Evolutionary conservation across 306 rosid species (phyloP), one percentile per base, ranked within the genome.

Genomic region (Sesbania bispinosa): DNA sequence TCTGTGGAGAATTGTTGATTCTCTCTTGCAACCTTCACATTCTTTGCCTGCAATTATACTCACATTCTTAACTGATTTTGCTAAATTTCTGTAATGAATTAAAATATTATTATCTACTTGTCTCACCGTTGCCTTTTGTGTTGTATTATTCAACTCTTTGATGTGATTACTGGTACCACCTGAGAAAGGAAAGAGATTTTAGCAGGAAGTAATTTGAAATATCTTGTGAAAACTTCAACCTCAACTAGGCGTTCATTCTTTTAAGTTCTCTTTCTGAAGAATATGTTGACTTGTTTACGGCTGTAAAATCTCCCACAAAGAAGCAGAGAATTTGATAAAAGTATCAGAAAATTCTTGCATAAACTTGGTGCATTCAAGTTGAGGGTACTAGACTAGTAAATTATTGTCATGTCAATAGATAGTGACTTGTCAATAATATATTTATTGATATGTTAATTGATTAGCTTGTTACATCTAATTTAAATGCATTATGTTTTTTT

Each of bases 1-100:
- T 89, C 96, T 36, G 86, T 81, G 39, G 93, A 86, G 83, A 45
- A 79, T 68, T 79, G 80, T 39, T 81, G 88, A 79, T 75, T 94
- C 83, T 89, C 93, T 74, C 79, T 84, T 4, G 75, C 73, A 55
- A 11, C 54, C 71, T 82, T 85, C 21, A 59, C 76, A 76, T 79
- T 73, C 72, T 85, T 89, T 14, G 72, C 88, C 97, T 93, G 84
- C 82, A 87, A 71, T 53, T 39, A 45, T 48, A 21, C 7, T 24
- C 69, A 13, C 10, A 39, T 52, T 48, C 51, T 65, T 69, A 60
- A 55, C 19, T 50, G 53, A 10, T 62, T 84, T 68, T 67, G 15
- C 10, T 27, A 48, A 9, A 62, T 48, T 30, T 21, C 47, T 53
- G 19, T 10, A 10, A 32, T 52, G 26, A 30, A 23, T 73, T 5